phyloP scores from a whole-genome alignment of 2,329 filamentous ascomycete species.

The Cladosporium sp. region DNA sequence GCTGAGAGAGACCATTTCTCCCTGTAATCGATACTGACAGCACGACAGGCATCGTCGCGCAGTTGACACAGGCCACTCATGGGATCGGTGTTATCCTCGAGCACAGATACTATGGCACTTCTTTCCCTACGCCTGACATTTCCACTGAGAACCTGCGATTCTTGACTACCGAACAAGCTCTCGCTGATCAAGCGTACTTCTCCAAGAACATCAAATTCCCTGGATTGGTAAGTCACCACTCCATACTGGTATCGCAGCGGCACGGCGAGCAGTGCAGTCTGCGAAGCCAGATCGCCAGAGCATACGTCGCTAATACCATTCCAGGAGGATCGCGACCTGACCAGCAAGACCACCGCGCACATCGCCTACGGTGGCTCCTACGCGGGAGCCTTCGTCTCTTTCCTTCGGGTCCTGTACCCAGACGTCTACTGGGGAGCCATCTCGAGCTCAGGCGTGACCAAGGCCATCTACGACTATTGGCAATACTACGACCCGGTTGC shows the following conservation, averaged over 20 bases:
- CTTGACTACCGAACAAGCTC: slow-evolving; percentile 76
- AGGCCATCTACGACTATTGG: slow-evolving; percentile 71
- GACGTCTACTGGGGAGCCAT: slow-evolving; percentile 78
- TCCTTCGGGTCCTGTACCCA: slow-evolving; percentile 74
- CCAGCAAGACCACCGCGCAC: slow-evolving; percentile 65
- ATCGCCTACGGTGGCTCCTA: slow-evolving; percentile 84
- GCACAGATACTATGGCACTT: slow-evolving; percentile 82
- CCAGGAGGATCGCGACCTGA: slow-evolving; percentile 61
- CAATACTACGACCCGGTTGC: slow-evolving; percentile 63
- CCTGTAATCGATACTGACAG: neutral
- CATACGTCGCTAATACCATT: neutral
- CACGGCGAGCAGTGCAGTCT: neutral
- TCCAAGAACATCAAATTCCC: slow-evolving; percentile 69
- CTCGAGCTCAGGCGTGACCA: slow-evolving; percentile 75
- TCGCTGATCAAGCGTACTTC: slow-evolving; percentile 82
- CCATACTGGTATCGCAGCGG: neutral
- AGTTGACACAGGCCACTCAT: slow-evolving; percentile 68
- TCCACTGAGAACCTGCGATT: slow-evolving; percentile 73
- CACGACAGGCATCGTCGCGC: slow-evolving; percentile 59
- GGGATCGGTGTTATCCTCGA: slow-evolving; percentile 81
- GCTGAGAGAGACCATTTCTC: neutral
- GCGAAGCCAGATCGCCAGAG: too few species aligned
- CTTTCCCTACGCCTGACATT: slow-evolving; percentile 67
- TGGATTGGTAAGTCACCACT: slow-evolving; percentile 52
- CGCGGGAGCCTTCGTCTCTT: slow-evolving; percentile 75